phyloP scores from a whole-genome alignment of 2,329 filamentous ascomycete genomes.

The Ceratocystis alfenasii region DNA sequence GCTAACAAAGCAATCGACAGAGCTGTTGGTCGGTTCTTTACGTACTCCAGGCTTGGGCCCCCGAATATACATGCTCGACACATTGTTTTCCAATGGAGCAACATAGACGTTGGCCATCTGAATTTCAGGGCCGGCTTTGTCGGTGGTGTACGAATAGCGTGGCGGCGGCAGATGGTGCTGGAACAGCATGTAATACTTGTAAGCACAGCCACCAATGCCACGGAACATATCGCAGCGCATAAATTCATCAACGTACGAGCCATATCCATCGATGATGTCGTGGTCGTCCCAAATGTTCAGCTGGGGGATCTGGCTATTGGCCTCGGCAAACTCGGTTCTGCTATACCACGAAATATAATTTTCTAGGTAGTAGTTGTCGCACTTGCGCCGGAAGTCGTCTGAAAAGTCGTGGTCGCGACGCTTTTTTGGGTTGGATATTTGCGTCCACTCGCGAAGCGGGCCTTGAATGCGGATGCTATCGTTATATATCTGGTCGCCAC shows the following conservation, averaged over 20 bases:
- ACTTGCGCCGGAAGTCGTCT: constrained; percentile 63
- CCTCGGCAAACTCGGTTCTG: constrained; percentile 70
- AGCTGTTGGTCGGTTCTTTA: background rate
- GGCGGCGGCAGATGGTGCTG: constrained; percentile 88
- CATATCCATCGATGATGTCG: constrained; percentile 84
- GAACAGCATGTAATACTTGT: constrained; percentile 97
- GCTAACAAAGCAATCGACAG: constrained; percentile 28
- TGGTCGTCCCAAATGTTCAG: constrained; percentile 98
- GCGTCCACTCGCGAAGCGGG: constrained; percentile 70
- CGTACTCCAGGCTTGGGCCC: constrained; percentile 62
- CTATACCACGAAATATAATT: constrained; percentile 80
- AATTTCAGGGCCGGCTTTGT: constrained; percentile 31
- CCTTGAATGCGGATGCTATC: constrained; percentile 80
- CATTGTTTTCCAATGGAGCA: constrained; percentile 46
- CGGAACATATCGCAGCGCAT: constrained; percentile 89
- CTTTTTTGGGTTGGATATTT: constrained; percentile 69
- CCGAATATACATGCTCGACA: constrained; percentile 56
- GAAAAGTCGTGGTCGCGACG: constrained; percentile 70
- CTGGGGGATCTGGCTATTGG: constrained; percentile 86
- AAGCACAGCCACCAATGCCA: constrained; percentile 80
- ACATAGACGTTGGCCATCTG: constrained; percentile 70
- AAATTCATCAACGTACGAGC: constrained; percentile 85
- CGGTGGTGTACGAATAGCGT: constrained; percentile 71
- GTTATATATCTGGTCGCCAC: constrained; percentile 94
- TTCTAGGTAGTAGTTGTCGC: constrained; percentile 83